These are phyloP conservation scores for Alternaria hordeiaustralica DNA, from an alignment of 2,329 filamentous ascomycete species.

Conservation along the genomic window DNA sequence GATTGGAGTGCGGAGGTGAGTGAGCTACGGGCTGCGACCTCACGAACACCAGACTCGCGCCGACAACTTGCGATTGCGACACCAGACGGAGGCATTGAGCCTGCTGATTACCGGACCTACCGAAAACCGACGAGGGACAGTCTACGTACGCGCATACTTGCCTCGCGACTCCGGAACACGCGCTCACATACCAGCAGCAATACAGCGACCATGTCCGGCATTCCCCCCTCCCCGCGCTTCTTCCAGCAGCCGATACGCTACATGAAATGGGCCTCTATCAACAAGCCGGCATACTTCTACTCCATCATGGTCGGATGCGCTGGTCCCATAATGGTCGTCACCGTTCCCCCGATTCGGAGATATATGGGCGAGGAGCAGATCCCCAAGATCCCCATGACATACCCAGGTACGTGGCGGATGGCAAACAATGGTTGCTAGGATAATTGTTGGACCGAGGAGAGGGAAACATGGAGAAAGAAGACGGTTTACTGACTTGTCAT, in stretches of 20 bases:
- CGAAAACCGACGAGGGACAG: background rate
- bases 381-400: slow-evolving; percentile 80
- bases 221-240: slow-evolving; percentile 66
- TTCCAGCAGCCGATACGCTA: slow-evolving; percentile 84
- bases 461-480: background rate
- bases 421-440: background rate
- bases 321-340: slow-evolving; percentile 74
- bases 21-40: slow-evolving; percentile 13
- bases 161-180: background rate
- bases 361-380: slow-evolving; percentile 73
- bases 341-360: slow-evolving; percentile 75
- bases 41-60: slow-evolving; percentile 5
- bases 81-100: slow-evolving; percentile 29
- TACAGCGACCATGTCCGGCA: slow-evolving; percentile 61
- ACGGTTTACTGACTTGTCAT: slow-evolving; percentile 7
- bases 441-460: background rate
- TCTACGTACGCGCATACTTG: slow-evolving; percentile 5
- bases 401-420: slow-evolving; percentile 77
- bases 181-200: slow-evolving; percentile 6
- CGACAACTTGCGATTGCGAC: slow-evolving; percentile 14
- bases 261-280: slow-evolving; percentile 84
- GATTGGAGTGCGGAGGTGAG: slow-evolving; percentile 19
- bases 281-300: slow-evolving; percentile 92
- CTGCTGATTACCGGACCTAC: slow-evolving; percentile 3
- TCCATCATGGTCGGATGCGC: slow-evolving; percentile 74